Conservation (phyloP, 208 protist genomes). For the Leishmania tarentolae region DNA sequence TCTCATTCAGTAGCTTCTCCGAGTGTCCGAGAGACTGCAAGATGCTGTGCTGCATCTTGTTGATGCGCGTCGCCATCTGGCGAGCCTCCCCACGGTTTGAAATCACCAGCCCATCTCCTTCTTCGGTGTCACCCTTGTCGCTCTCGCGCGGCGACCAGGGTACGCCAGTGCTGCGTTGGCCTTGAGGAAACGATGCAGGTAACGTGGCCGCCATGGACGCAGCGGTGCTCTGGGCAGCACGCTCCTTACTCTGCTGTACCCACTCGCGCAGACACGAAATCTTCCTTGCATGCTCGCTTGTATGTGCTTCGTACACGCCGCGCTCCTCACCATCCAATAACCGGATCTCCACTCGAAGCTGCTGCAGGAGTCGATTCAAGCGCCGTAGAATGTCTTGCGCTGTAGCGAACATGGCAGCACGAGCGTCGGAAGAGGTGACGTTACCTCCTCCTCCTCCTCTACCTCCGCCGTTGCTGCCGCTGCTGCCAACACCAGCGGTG, state of each 20-base stretch:
- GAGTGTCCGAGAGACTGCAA: constrained; percentile 60
- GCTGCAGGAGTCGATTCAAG: constrained; percentile 49
- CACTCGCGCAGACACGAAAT: constrained; percentile 27
- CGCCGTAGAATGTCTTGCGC: constrained; percentile 49
- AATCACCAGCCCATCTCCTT: constrained; percentile 33
- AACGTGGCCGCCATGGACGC: not conserved
- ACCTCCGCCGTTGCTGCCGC: constrained; percentile 4
- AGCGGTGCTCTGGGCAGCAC: constrained; percentile 9
- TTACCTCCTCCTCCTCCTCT: not conserved
- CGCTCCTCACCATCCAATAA: constrained; percentile 49
- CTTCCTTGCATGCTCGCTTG: constrained; percentile 25
- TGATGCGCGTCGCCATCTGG: constrained; percentile 37
- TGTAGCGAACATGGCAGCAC: constrained; percentile 17
- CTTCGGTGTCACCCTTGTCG: constrained; percentile 6
- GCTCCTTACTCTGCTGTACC: constrained; percentile 30
- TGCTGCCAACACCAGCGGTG: not conserved
- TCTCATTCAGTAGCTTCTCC: constrained; percentile 71
- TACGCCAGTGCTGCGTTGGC: not conserved
- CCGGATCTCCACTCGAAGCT: constrained; percentile 66
- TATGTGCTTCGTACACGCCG: constrained; percentile 26
- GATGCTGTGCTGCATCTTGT: constrained; percentile 57
- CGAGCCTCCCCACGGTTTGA: constrained; percentile 41
- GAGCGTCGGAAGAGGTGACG: constrained; percentile 14
- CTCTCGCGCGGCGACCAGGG: constrained; percentile 26
- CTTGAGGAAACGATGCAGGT: not conserved